Conservation (phyloP, 1,139 yeast species). For the Meyerozyma elateridarum region DNA sequence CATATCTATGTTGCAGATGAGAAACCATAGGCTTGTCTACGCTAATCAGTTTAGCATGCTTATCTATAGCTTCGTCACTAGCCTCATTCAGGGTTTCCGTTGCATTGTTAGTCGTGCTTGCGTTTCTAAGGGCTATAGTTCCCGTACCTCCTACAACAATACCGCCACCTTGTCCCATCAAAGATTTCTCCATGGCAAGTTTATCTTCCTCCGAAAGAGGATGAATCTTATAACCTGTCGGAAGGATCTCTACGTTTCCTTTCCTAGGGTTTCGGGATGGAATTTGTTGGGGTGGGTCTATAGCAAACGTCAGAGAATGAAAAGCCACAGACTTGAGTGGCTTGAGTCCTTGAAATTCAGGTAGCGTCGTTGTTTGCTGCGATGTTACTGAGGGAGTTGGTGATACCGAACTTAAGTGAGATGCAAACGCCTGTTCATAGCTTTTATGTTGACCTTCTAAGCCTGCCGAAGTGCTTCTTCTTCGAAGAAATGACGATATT, state of each 20-base stretch:
- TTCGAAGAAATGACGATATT: constrained; percentile 24
- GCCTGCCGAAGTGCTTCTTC: constrained; percentile 17
- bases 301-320: constrained; percentile 65
- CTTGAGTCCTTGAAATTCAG: constrained; percentile 14
- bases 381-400: constrained; percentile 6
- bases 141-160: constrained; percentile 79
- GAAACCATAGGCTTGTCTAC: constrained; percentile 49
- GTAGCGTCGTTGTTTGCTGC: constrained; percentile 5
- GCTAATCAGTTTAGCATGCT: constrained; percentile 35
- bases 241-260: constrained; percentile 64
- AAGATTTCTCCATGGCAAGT: constrained; percentile 33
- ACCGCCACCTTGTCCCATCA: constrained; percentile 59
- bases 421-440: too few species aligned
- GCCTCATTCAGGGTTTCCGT: constrained; percentile 10
- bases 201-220: constrained; percentile 62
- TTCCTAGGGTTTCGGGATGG: constrained; percentile 62
- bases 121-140: constrained; percentile 41
- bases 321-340: constrained; percentile 68
- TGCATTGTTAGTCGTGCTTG: constrained; percentile 12
- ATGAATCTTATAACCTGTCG: constrained; percentile 59
- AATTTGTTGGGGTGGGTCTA: constrained; percentile 70
- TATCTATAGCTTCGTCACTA: constrained; percentile 41
- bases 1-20: constrained; percentile 22
- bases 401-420: not conserved
- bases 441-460: too few species aligned